A percentile compares a stretch with the other conserved stretches of the same genome.
Evolutionary conservation across 306 rosid genomes (phyloP).

Genomic region (Rosa persica): DNA sequence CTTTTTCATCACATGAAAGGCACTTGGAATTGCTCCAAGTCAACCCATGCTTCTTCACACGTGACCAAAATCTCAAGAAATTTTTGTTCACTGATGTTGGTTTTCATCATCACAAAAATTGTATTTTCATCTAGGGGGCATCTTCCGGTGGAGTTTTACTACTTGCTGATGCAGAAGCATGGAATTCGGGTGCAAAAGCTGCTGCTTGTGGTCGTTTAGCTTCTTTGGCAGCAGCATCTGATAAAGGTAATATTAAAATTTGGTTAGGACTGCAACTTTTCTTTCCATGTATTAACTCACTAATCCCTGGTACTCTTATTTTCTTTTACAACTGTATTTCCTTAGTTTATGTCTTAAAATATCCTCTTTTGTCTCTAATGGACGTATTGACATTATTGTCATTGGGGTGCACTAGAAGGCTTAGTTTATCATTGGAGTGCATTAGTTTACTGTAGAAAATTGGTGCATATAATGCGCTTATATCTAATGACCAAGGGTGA

Average conservation of each 20-base stretch:
- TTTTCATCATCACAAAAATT: conserved; percentile 10
- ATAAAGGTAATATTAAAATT: conserved; percentile 49
- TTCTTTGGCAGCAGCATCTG: conserved; percentile 68
- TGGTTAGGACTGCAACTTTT: neutral
- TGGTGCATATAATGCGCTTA: neutral
- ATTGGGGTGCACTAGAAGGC: neutral
- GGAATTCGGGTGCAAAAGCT: conserved; percentile 90
- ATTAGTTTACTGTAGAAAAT: neutral
- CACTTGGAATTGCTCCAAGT: neutral
- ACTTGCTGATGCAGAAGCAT: conserved; percentile 71
- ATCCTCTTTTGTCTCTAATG: neutral
- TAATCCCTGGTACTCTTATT: neutral
- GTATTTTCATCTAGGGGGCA: conserved; percentile 48
- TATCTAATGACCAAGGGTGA: neutral
- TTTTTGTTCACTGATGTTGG: neutral
- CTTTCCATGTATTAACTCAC: neutral
- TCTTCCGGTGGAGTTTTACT: conserved; percentile 60
- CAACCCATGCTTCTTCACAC: neutral
- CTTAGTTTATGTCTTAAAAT: neutral
- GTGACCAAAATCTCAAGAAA: neutral
- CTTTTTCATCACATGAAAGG: neutral
- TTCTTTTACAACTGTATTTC: neutral
- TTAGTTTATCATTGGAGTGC: neutral
- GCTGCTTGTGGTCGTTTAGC: conserved; percentile 85
- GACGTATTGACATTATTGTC: neutral